Evolutionary conservation across 257 asterid species (phyloP), one percentile per base, ranked within the genome.

Genomic region (Nicotiana benthamiana): DNA sequence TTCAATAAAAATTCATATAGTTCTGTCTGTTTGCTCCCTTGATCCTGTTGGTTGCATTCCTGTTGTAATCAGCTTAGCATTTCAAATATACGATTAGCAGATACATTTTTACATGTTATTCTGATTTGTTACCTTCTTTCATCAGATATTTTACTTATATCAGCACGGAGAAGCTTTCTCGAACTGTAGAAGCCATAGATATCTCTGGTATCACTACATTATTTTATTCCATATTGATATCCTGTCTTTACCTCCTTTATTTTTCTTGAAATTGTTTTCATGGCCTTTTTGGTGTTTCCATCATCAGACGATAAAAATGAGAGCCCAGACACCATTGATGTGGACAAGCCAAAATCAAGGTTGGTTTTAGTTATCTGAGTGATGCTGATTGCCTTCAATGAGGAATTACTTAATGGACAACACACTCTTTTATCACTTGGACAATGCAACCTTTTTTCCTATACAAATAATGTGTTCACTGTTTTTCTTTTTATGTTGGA

Each of bases 131-230:
- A 20, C 68, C 22, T 34, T 83, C 70, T n/a, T 52, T 75, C 83
- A 46, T 22, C 91, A 95, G 98, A 78, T 93, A 90, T 83, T 93
- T 91, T 80, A 89, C 97, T 57, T 95, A 86, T 84, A 92, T 90
- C 83, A 89, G 90, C 86, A 82, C 93, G 86, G 93, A 90, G 82
- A 95, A 93, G 83, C 87, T 88, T 75, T 88, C 91, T 7, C 93
- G 89, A 80, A 88, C 85, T 18, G 83, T 91, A 89, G 96, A 88
- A 64, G 84, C 60, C 80, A 82, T 85, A 82, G 92, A 92, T 84
- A 83, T 79, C 34, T 54, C 83, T 72, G 88, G 81, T 85, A 80
- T 48, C 60, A 61, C 62, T 53, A 63, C 12, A 51, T 17, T 57
- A 5, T 27, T 27, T 77, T 46, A 16, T 34, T 60, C 56, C 2